Evolutionary conservation across 2,329 filamentous ascomycete species (phyloP), one percentile per base, ranked within the genome.

Genomic region (Lachnellula cervina): DNA sequence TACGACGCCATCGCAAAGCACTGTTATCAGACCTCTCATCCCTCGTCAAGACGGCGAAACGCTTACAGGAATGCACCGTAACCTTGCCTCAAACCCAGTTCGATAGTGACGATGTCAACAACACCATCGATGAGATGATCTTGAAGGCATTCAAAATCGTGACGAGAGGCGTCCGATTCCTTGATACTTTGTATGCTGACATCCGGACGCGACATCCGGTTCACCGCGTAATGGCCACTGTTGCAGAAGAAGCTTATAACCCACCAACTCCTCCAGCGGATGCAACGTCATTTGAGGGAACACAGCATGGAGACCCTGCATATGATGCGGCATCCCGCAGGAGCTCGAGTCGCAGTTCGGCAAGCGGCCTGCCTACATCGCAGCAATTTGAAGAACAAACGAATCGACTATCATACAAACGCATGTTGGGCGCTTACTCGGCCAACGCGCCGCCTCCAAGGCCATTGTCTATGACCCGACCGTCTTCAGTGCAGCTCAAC

Each of bases 131-230:
- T 67, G 89, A 96, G 70, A 90, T 97, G 82, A 88, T 97, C 23
- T 76, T 96, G 52, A 94, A 92, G 71, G 92, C 92, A 0, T 97
- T 96, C 76, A 91, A 89, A 68, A 91, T 97, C 51, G 89, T 96
- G n/a, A 93, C 87, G 48, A 86, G 93, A 65, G 91, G 89, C 14
- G 90, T 97, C 25, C 82, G 87, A 45, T 97, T 99, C 67, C 79
- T 96, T 43, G 94, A 99, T 64, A 80, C 93, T 2, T 86, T 94
- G 75, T 86, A 89, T 38, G 88, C 84, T 16, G 82, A 86, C 64
- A 72, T 77, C 47, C 74, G 75, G 56, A 69, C 73, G 42, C 75
- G 78, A 8, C 75, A 77, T 32, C 71, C 74, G 32, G 68, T 82
- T 38, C 77, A 85, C 34, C 79, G 80, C n/a, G 73, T 81, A 45